Base-by-base conservation (phyloP, 208 protist genomes). In the Vickermania ingenoplastis region DNA sequence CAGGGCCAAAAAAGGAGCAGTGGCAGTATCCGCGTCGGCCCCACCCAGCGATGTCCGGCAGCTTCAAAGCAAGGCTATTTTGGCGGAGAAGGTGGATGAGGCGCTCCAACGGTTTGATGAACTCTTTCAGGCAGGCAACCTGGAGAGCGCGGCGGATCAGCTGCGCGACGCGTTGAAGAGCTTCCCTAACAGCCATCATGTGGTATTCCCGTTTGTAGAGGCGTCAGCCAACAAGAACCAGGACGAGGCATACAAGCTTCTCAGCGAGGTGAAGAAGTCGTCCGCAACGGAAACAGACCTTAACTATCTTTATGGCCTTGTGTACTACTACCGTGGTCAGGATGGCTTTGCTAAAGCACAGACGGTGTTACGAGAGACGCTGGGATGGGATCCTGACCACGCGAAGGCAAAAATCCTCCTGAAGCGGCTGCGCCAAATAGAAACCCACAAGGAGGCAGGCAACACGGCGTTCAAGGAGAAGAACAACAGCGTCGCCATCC, bases 391-490 rank as follows among this genome's bases (percentile, higher is more conserved):
- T 72, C 84, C 84, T 2, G 88, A 94, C 65, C 86, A 89, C 61
- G 49, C 27, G 51, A 77, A 79, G 29, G 69, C 79, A 28, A 64
- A 62, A 17, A 59, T 80, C 21, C 75, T 94, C 57, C 71, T 94
- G n/a, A 90, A 89, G 73, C 79, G 79, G 31, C 75, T 91, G 27
- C 77, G 84, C 17, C 31, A 59, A 26, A 61, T 94, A 7, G 88
- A 94, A 65, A 59, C 64, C 13, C 70, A 77, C 50, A 92, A 92
- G 59, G 76, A 91, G 59, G 61, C 72, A 22, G 93, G 89, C 48
- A 97, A 96, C 57, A 53, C 64, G 25, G 77, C 85, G 13, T 96
- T 95, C 71, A 80, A 82, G 59, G 69, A 65, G 52, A 92, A 92
- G 59, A 63, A 76, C 17, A 73, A 65, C 24, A 61, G 65, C 53